Base-by-base conservation (phyloP, 805 yeast species). In the Metschnikowia rubicola region DNA sequence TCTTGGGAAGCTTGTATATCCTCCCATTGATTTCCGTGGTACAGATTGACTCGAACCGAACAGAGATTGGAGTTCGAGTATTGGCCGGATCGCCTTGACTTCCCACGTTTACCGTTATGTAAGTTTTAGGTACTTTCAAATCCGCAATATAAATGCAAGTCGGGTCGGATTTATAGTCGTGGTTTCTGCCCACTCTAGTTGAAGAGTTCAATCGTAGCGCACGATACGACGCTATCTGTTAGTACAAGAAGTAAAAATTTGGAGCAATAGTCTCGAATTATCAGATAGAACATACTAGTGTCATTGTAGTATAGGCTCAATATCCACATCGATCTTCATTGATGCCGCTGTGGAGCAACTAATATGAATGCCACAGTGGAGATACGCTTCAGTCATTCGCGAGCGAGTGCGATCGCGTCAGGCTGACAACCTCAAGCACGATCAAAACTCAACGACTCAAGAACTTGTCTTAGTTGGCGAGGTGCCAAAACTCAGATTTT, bases 61-160 rank as follows among this genome's bases (percentile, higher is more conserved):
- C 52, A 6, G 42, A 33, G 9, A 68, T 42, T 13, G 59, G 56
- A 1, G 66, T 59, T 11, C 41, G 48, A 10, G 34, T 32, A 4
- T 35, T 40, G 9, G 35, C 32, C 12, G 42, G 41, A 6, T 45
- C 10, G 3, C 36, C 34, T 0, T 29, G 31, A 9, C 33, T 31
- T 2, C 50, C 54, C 8, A 55, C 44, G 6, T 42, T 30, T 8
- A 68, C 12, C 36, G 59, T 57, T 13, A 68, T 50, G 48, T 67
- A 68, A 13, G 58, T 57, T 41, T 68, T 58, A 8, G 73, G 67
- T 10, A 66, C 69, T 39, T 60, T 56, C 19, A 60, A 53, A 41
- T 67, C 65, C 28, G 59, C 57, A 39, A 67, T 59, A 35, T 61
- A 47, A 39, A 64, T 53, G 39, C 65, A 62, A 15, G 54, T 28